Evolutionary conservation across 495 filamentous ascomycete species (phyloP).

Genomic region (Hypoxylon crocopeplum): DNA sequence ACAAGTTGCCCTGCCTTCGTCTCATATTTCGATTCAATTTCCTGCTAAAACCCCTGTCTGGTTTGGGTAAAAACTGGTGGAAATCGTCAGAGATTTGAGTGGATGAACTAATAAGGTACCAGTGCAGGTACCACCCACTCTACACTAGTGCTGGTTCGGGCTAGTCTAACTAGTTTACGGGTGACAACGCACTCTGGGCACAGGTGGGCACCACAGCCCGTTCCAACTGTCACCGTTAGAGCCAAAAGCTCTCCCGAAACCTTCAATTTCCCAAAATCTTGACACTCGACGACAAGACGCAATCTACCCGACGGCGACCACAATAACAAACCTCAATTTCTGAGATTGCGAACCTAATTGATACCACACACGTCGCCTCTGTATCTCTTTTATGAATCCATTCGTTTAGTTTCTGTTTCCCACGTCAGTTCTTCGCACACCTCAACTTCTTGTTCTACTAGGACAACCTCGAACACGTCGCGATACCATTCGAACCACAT

Average conservation of each 20-base stretch:
- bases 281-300: constrained; percentile 19
- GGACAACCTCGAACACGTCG: constrained; percentile 15
- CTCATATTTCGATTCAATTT: constrained; percentile 18
- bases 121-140: constrained; percentile 35
- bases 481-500: constrained; percentile 13
- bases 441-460: neutral
- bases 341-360: constrained; percentile 11
- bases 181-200: constrained; percentile 32
- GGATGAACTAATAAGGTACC: constrained; percentile 32
- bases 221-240: constrained; percentile 19
- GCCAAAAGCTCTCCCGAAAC: constrained; percentile 5
- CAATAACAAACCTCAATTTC: constrained; percentile 17
- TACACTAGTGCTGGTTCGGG: too few species aligned
- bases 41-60: neutral
- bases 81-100: constrained; percentile 19
- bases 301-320: constrained; percentile 12
- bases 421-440: constrained; percentile 2
- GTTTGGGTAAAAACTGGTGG: constrained; percentile 33
- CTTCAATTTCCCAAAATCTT: constrained; percentile 28
- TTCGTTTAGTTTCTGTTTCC: constrained; percentile 33
- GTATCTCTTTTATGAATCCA: constrained; percentile 16
- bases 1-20: constrained; percentile 11
- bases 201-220: constrained; percentile 22
- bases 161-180: too few species aligned
- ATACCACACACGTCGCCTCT: constrained; percentile 6